Evolutionary conservation across 306 rosid genomes (phyloP).

Genomic region (Vachellia pachyceras): DNA sequence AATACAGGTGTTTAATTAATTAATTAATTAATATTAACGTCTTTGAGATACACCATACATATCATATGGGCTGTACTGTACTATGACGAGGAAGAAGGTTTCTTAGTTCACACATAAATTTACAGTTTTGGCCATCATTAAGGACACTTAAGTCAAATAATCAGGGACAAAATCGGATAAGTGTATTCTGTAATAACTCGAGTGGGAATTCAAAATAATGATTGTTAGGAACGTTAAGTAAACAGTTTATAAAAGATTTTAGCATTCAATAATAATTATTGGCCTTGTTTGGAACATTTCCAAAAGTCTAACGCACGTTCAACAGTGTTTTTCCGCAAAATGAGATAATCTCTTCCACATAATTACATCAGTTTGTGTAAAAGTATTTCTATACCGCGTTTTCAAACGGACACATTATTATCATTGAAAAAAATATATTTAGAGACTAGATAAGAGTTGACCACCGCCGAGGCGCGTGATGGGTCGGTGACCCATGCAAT

Average conservation of each 20-base stretch:
- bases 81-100: neutral
- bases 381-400: too few species aligned
- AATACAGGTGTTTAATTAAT: neutral
- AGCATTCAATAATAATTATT: neutral
- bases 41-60: neutral
- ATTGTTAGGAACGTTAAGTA: neutral
- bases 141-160: slow-evolving; percentile 42
- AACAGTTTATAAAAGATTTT: neutral
- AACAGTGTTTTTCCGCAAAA: too few species aligned
- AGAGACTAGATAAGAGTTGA: slow-evolving; percentile 49
- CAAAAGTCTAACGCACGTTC: too few species aligned
- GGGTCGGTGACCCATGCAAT: slow-evolving; percentile 65
- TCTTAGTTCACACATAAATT: slow-evolving; percentile 36
- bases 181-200: neutral
- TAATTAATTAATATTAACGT: neutral
- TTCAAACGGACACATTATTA: too few species aligned
- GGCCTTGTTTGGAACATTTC: too few species aligned
- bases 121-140: slow-evolving; percentile 32
- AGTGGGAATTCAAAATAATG: neutral
- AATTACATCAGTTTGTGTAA: too few species aligned
- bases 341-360: too few species aligned
- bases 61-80: neutral
- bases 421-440: too few species aligned
- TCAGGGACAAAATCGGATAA: slow-evolving; percentile 26
- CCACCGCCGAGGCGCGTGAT: slow-evolving; percentile 66